Base-by-base conservation (phyloP, 306 rosid genomes). In the Luffa acutangula region DNA sequence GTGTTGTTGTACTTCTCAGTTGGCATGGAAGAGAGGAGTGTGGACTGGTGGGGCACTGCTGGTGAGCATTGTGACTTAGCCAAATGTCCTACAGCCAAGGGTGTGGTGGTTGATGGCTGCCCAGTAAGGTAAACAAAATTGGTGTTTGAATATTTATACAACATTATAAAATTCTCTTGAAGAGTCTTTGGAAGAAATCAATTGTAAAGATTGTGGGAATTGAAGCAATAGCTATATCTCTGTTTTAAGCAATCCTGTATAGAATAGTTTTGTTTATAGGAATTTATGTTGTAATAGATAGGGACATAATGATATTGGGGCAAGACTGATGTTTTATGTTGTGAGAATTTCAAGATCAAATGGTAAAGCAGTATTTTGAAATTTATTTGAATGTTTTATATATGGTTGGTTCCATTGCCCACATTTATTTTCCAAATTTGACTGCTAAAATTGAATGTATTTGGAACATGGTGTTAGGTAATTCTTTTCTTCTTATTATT, bases 31-130 rank as follows among this genome's bases (percentile, higher is more conserved):
- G 81, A 81, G 37, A 87, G 15, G 66, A 78, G 81, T 43, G 11
- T 88, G 39, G 42, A 12, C 48, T 90, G 94, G 94, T 90, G 94
- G 94, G 94, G 94, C 67, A 87, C 42, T 14, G 79, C 49, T 0
- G 94, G 91, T 20, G 94, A 90, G 74, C 91, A 90, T 21, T 90
- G 94, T 71, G 91, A 89, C 7, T 59, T 90, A 2, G 94, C 94
- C 31, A 4, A 39, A n/a, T 90, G 94, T 42, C 94, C 94, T 25
- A 90, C 91, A n/a, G 91, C 94, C 5, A 88, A 85, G 80, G 91
- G 87, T 45, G 52, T 90, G 9, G 37, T 4, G 6, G 85, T 82
- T 60, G 82, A 57, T 70, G 90, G 85, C 57, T 90, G 94, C 39
- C 90, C 93, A 45, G 9, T 70, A 1, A 10, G 33, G 37, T 70